Conservation (phyloP, 2,329 filamentous ascomycete genomes). For the Salinomyces thailandicus region DNA sequence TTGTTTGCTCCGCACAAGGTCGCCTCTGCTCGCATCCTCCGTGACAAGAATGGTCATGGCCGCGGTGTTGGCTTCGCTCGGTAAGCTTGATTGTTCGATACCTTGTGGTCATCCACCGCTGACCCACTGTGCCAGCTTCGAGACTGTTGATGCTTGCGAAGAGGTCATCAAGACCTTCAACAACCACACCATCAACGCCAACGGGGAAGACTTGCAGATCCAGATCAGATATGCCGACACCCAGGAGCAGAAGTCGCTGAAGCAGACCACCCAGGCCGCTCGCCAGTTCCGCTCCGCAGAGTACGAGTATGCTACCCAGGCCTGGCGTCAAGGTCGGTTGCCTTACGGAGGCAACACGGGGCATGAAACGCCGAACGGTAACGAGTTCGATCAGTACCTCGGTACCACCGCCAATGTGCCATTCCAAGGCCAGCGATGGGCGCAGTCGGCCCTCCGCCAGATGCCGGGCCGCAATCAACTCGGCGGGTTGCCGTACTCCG, state of each 20-base stretch:
- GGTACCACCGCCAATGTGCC: constrained; percentile 22
- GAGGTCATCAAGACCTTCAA: constrained; percentile 80
- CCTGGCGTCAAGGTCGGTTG: constrained; percentile 24
- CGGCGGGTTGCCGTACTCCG: constrained; percentile 17
- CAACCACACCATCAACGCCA: constrained; percentile 48
- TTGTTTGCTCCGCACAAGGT: constrained; percentile 75
- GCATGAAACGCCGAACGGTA: constrained; percentile 17
- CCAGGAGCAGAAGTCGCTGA: constrained; percentile 89
- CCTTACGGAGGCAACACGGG: constrained; percentile 17
- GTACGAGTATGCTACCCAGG: constrained; percentile 45
- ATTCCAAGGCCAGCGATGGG: constrained; percentile 27
- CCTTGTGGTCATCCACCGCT: neutral
- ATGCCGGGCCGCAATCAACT: constrained; percentile 9
- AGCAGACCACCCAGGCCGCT: constrained; percentile 88
- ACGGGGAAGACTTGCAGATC: constrained; percentile 67
- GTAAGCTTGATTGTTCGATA: constrained; percentile 42
- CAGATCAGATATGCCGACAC: constrained; percentile 97
- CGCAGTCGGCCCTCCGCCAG: constrained; percentile 21
- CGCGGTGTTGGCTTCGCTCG: constrained; percentile 95
- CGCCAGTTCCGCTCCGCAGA: constrained; percentile 94
- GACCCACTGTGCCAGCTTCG: constrained; percentile 54
- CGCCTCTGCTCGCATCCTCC: constrained; percentile 87
- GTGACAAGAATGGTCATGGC: constrained; percentile 78
- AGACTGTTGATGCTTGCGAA: constrained; percentile 79
- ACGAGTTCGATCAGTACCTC: constrained; percentile 30